Percentiles rank a stretch among this genome's conserved stretches.
Evolutionary conservation across 768 basidiomycete species (phyloP).

Genomic region (Exidia glandulosa): DNA sequence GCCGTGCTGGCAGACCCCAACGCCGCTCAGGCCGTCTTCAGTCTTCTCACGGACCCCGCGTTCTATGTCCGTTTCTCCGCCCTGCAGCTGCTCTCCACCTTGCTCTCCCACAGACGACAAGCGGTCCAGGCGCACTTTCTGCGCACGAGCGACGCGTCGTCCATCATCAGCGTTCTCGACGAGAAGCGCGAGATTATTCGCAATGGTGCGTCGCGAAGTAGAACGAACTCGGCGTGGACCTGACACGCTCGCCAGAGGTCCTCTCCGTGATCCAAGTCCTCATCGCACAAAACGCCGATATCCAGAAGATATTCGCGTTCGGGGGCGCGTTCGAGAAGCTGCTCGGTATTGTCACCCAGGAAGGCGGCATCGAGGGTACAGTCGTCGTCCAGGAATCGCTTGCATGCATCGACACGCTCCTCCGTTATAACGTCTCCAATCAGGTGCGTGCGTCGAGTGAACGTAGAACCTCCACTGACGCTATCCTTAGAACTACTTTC

Average conservation of each 20-base stretch:
- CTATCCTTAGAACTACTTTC: conserved; percentile 78
- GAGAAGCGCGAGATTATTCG: conserved; percentile 83
- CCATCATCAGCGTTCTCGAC: conserved; percentile 56
- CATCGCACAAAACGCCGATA: conserved; percentile 77
- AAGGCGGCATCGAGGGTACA: conserved; percentile 89
- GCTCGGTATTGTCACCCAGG: conserved; percentile 74
- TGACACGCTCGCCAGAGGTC: conserved; percentile 49
- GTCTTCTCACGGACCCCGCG: conserved; percentile 55
- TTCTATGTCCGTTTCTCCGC: conserved; percentile 83
- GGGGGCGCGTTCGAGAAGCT: conserved; percentile 95
- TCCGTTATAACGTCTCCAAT: conserved; percentile 90
- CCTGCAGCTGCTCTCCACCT: conserved; percentile 66
- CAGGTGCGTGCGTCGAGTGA: conserved; percentile 43
- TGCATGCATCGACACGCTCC: conserved; percentile 69
- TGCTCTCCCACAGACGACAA: conserved; percentile 74
- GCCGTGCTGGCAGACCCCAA: conserved; percentile 60
- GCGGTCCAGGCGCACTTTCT: conserved; percentile 86
- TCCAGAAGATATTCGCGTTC: conserved; percentile 94
- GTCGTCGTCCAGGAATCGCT: conserved; percentile 79
- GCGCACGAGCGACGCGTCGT: conserved; percentile 60
- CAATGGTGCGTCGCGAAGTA: conserved; percentile 47
- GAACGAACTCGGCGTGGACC: conserved; percentile 5
- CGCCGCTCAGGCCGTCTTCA: conserved; percentile 62
- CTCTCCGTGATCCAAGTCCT: conserved; percentile 73
- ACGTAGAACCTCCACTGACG: background rate